Evolutionary conservation across 2,329 filamentous ascomycete genomes (phyloP).

Genomic region (Fusarium fracticaudum): DNA sequence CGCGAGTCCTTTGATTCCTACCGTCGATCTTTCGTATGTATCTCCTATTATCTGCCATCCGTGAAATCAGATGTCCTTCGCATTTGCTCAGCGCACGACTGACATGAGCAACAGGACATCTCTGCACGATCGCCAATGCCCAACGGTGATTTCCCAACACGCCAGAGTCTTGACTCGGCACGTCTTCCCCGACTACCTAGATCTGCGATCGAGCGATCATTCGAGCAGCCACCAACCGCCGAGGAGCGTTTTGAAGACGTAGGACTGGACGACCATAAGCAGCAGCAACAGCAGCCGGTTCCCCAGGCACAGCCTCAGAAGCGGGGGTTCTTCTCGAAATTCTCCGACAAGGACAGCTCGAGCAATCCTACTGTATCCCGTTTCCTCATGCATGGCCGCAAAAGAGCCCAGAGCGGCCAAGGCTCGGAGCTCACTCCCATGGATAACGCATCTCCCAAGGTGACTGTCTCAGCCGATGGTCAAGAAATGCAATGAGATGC

Average conservation of each 20-base stretch:
- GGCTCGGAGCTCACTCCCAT: constrained; percentile 77
- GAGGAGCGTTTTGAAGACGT: constrained; percentile 93
- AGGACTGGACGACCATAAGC: constrained; percentile 79
- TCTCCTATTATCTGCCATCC: background rate
- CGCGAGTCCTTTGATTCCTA: constrained; percentile 98
- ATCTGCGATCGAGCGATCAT: constrained; percentile 66
- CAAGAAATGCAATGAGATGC: constrained; percentile 39
- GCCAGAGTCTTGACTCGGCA: constrained; percentile 84
- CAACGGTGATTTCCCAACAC: constrained; percentile 66
- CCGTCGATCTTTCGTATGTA: constrained; percentile 88
- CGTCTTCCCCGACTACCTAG: constrained; percentile 70
- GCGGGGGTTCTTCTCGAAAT: constrained; percentile 79
- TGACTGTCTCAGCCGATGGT: constrained; percentile 40
- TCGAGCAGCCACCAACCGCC: constrained; percentile 71
- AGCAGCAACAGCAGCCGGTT: constrained; percentile 22
- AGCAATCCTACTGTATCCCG: constrained; percentile 57
- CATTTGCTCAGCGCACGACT: constrained; percentile 19
- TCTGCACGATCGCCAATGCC: constrained; percentile 83
- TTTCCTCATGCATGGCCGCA: constrained; percentile 77
- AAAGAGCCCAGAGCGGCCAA: constrained; percentile 71
- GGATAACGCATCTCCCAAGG: constrained; percentile 49
- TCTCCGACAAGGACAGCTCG: constrained; percentile 64
- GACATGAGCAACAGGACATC: constrained; percentile 73
- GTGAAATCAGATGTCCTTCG: background rate
- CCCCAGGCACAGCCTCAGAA: constrained; percentile 52